Evolutionary conservation across 768 basidiomycete species (phyloP).

Genomic region (Termitomyces sp.): DNA sequence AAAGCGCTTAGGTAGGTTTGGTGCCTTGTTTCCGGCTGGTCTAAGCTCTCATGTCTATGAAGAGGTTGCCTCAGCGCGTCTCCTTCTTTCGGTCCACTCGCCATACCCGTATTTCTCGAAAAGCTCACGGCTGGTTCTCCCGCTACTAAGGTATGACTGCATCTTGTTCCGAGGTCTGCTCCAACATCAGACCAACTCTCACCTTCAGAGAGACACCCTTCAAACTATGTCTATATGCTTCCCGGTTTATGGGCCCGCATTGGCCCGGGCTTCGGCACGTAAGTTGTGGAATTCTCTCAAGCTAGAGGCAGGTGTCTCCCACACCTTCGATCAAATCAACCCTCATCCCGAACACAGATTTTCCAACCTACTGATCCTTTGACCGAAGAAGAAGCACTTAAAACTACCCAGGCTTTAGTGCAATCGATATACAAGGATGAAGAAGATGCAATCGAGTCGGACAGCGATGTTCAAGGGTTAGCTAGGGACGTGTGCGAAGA

Average conservation of each 20-base stretch:
- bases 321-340: not conserved
- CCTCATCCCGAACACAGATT: constrained; percentile 45
- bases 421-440: constrained; percentile 60
- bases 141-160: constrained; percentile 64
- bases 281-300: constrained; percentile 91
- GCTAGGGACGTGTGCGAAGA: constrained; percentile 75
- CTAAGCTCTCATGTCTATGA: not conserved
- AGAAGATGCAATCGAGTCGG: constrained; percentile 31
- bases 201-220: constrained; percentile 77
- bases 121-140: constrained; percentile 83
- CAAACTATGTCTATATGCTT: constrained; percentile 73
- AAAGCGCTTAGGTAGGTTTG: constrained; percentile 50
- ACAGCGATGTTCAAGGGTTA: constrained; percentile 46
- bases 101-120: constrained; percentile 85
- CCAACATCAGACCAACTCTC: not conserved
- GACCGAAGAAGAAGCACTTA: constrained; percentile 72
- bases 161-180: not conserved
- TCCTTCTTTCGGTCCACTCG: constrained; percentile 76
- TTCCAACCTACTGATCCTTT: constrained; percentile 83
- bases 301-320: constrained; percentile 60
- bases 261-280: constrained; percentile 55
- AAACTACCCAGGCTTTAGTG: constrained; percentile 67
- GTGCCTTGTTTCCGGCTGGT: not conserved
- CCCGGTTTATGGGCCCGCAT: constrained; percentile 73
- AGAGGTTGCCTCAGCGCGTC: constrained; percentile 75